Evolutionary conservation across 805 yeast species (phyloP), one percentile per base, ranked within the genome.

Genomic region (Lachancea thermotolerans): DNA sequence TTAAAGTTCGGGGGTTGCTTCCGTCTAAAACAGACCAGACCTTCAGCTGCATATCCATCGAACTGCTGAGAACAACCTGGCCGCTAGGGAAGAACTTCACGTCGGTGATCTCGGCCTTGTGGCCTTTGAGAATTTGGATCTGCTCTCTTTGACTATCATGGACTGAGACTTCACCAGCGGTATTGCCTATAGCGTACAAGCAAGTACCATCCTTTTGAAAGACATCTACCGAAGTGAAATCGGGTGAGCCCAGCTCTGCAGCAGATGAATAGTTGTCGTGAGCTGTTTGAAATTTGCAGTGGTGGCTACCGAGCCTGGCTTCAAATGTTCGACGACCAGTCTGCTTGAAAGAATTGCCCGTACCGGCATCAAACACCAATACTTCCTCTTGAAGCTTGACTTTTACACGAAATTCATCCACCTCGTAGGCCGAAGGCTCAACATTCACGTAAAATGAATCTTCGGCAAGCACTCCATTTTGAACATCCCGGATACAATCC

Each of bases 61-160:
- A 83, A 4, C 75, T 69, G 1, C 83, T 73, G 18, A 83, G 54
- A 1, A 79, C 55, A 11, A 82, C 93, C 54, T 74, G 65, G 2
- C 79, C 78, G 12, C 86, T 78, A 0, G 93, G 87, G 57, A 85
- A 83, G 44, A 80, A 72, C 44, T 48, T 37, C 2, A 75, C 53
- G 3, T 67, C 62, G 0, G 69, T 56, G 1, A 84, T 66, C 39
- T 77, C 74, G 28, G 67, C 54, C 25, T 57, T 61, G 63, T 85
- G 93, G 1, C 84, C 85, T 2, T 56, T 60, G 4, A 70, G 47
- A 1, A 39, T 42, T 37, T 29, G 42, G 33, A 35, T 47, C 51
- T 16, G 45, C 41, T 18, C 50, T 41, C 15, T 58, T 37, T 9
- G 48, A 32, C 25, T 52, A 35, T 28, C 35, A 15, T 27, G 49